These are phyloP conservation scores for Neocatenulostroma microsporum DNA, from an alignment of 2,329 filamentous ascomycete genomes.

Conservation along the genomic window DNA sequence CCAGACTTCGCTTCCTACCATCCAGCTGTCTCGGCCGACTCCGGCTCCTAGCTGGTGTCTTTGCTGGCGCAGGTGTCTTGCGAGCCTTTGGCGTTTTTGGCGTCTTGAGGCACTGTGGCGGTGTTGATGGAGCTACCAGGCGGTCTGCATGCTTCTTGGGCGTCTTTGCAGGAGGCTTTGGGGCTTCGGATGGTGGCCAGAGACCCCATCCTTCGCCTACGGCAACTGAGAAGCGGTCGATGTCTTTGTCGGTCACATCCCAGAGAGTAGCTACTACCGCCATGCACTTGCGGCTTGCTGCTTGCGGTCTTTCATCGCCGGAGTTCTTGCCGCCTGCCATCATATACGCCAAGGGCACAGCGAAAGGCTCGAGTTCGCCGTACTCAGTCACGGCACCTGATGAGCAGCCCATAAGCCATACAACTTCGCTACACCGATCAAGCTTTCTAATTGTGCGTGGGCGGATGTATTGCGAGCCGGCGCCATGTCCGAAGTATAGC, in stretches of 20 bases:
- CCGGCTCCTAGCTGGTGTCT: conserved; percentile 23
- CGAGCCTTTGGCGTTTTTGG: conserved; percentile 28
- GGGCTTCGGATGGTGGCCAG: conserved; percentile 27
- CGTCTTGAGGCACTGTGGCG: conserved; percentile 24
- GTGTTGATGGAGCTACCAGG: conserved; percentile 20
- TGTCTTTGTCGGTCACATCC: conserved; percentile 97
- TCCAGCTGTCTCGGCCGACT: conserved; percentile 21
- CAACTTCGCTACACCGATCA: conserved; percentile 33
- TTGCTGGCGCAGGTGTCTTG: conserved; percentile 25
- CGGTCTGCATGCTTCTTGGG: conserved; percentile 21
- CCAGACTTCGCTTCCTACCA: conserved; percentile 44
- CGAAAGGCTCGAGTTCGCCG: conserved; percentile 84
- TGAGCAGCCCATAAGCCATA: conserved; percentile 90
- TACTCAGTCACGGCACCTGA: conserved; percentile 72
- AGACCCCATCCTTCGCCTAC: conserved; percentile 85
- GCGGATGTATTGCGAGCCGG: conserved; percentile 88
- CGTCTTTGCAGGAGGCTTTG: conserved; percentile 20
- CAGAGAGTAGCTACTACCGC: conserved; percentile 88
- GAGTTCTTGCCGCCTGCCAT: conserved; percentile 57
- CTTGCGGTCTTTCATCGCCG: background rate
- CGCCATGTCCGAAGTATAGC: conserved; percentile 94
- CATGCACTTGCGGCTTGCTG: conserved; percentile 33
- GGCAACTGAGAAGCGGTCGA: conserved; percentile 78
- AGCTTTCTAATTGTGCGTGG: conserved; percentile 73
- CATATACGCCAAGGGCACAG: conserved; percentile 86